phyloP scores from a whole-genome alignment of 164 flowering plant species.

The Chimonanthus praecox region DNA sequence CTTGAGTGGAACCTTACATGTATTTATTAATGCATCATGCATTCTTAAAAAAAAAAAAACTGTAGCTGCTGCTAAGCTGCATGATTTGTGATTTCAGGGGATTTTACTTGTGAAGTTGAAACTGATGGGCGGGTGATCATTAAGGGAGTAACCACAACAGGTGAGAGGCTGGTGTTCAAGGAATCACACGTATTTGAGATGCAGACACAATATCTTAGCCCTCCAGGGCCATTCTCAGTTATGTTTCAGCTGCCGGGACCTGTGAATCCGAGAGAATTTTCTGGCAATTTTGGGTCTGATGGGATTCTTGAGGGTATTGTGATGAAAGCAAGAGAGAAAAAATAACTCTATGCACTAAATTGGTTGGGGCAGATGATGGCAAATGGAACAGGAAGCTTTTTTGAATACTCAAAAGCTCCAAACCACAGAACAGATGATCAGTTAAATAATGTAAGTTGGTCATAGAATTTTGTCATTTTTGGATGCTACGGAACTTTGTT shows the following conservation, averaged over 20 bases:
- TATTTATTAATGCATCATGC: background rate
- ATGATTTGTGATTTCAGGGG: conserved; percentile 20
- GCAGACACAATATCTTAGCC: conserved; percentile 57
- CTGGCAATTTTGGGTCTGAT: conserved; percentile 50
- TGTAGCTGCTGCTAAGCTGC: background rate
- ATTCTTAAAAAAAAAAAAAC: background rate
- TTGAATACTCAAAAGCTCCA: no score
- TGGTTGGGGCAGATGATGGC: no score
- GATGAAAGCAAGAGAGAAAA: conserved; percentile 24
- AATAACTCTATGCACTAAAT: no score
- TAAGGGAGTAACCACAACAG: conserved; percentile 31
- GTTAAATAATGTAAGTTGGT: no score
- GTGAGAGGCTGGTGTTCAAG: conserved; percentile 39
- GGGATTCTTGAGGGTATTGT: conserved; percentile 70
- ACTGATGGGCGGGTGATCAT: conserved; percentile 50
- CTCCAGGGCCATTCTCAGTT: conserved; percentile 54
- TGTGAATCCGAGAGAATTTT: conserved; percentile 43
- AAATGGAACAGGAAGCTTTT: no score
- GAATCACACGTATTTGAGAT: conserved; percentile 40
- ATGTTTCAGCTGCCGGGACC: conserved; percentile 76
- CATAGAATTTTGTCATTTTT: no score
- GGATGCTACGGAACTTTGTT: no score
- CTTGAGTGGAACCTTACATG: background rate
- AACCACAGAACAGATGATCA: no score
- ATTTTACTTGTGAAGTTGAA: conserved; percentile 58